Conservation (phyloP, 1,139 yeast species). For the Hyphopichia pseudoburtonii region DNA sequence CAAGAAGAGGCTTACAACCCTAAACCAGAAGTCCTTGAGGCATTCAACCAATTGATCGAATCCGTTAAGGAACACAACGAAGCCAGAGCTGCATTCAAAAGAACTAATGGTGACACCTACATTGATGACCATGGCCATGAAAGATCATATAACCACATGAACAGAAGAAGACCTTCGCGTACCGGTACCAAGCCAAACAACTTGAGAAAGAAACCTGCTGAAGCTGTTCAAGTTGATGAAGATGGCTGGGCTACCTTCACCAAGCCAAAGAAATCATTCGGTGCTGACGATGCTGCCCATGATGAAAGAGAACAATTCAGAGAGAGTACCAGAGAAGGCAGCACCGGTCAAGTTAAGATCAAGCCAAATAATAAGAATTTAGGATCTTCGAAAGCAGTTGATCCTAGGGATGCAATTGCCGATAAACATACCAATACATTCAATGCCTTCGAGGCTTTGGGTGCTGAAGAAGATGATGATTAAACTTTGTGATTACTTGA, state of each 20-base stretch:
- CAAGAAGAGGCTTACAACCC: constrained; percentile 60
- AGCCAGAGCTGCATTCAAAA: constrained; percentile 26
- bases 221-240: constrained; percentile 58
- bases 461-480: constrained; percentile 59
- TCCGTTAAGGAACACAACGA: constrained; percentile 49
- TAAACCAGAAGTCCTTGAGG: constrained; percentile 60
- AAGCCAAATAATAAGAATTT: constrained; percentile 74
- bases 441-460: constrained; percentile 80
- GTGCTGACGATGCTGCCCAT: constrained; percentile 46
- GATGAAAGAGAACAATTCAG: constrained; percentile 51
- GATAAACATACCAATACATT: constrained; percentile 65
- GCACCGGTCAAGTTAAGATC: constrained; percentile 39
- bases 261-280: constrained; percentile 48
- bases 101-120: constrained; percentile 48
- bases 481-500: no score
- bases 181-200: constrained; percentile 52
- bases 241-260: constrained; percentile 81
- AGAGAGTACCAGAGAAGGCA: constrained; percentile 41
- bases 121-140: constrained; percentile 50
- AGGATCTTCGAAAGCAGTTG: constrained; percentile 72
- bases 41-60: constrained; percentile 65
- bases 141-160: constrained; percentile 49
- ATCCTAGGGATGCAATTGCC: constrained; percentile 66
- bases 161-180: constrained; percentile 63
- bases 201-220: constrained; percentile 60